A percentile compares a stretch with the other conserved stretches of the same genome.
These are phyloP conservation scores for Zymoseptoria brevis DNA, from an alignment of 2,329 filamentous ascomycete species.

Conservation along the genomic window DNA sequence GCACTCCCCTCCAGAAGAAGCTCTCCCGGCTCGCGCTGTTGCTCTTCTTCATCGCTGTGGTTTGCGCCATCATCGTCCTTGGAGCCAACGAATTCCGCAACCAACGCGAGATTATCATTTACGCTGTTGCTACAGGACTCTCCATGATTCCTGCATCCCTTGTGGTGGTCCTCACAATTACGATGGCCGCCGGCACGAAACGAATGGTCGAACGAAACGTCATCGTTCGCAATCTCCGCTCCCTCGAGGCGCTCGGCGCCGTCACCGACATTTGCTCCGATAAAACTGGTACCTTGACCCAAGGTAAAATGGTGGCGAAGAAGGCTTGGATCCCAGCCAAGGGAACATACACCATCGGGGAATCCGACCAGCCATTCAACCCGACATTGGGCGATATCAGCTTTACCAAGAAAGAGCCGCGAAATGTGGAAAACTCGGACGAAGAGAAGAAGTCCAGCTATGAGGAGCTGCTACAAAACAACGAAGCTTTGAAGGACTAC, in stretches of 20 bases:
- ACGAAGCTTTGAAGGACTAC: slow-evolving; percentile 41
- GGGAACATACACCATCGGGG: slow-evolving; percentile 53
- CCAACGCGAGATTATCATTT: slow-evolving; percentile 53
- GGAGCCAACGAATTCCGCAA: slow-evolving; percentile 49
- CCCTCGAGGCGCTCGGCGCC: slow-evolving; percentile 53
- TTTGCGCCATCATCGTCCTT: slow-evolving; percentile 61
- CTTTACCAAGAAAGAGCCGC: slow-evolving; percentile 14
- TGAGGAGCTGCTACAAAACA: slow-evolving; percentile 36
- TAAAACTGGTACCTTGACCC: slow-evolving; percentile 42
- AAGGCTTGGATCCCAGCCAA: slow-evolving; percentile 52
- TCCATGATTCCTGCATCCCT: slow-evolving; percentile 53
- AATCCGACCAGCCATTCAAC: slow-evolving; percentile 49
- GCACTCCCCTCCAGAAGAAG: slow-evolving; percentile 76
- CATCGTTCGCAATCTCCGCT: slow-evolving; percentile 56
- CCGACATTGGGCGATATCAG: slow-evolving; percentile 54
- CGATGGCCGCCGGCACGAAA: slow-evolving; percentile 46
- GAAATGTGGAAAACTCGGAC: slow-evolving; percentile 13
- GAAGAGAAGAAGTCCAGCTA: slow-evolving; percentile 14
- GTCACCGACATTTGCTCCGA: slow-evolving; percentile 13
- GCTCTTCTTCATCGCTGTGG: slow-evolving; percentile 64
- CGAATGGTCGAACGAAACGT: slow-evolving; percentile 57
- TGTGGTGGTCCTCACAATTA: slow-evolving; percentile 31
- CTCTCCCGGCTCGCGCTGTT: slow-evolving; percentile 76
- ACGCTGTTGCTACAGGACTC: slow-evolving; percentile 53
- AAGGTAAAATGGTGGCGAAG: slow-evolving; percentile 54